Conservation (phyloP, 176 grass and related monocot genomes). For the Alloteropsis semialata region DNA sequence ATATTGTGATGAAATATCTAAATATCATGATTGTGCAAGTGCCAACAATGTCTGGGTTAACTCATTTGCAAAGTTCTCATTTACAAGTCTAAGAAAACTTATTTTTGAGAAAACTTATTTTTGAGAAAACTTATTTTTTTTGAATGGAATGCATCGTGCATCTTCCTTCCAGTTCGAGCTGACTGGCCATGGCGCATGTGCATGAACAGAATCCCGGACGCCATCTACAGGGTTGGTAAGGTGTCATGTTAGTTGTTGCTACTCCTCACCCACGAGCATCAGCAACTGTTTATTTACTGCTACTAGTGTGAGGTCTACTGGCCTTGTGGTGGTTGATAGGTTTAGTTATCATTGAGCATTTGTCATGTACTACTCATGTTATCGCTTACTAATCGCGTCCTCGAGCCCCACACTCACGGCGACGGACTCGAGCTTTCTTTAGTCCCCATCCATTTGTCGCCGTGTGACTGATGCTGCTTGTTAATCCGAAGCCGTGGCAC, state of each 20-base stretch:
- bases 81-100: not conserved
- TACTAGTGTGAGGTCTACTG: not conserved
- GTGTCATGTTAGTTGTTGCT: conserved; percentile 16
- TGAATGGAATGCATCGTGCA: not conserved
- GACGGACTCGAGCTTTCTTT: not conserved
- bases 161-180: not conserved
- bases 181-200: not conserved
- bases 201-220: conserved; percentile 6
- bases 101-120: no score
- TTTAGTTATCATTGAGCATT: conserved; percentile 25
- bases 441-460: not conserved
- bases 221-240: conserved; percentile 22
- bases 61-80: not conserved
- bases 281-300: not conserved
- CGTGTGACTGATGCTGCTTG: not conserved
- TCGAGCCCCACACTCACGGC: conserved; percentile 25
- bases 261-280: not conserved
- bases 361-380: not conserved
- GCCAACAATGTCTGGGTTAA: not conserved
- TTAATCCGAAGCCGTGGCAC: not conserved
- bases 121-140: no score
- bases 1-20: not conserved
- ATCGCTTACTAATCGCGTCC: not conserved
- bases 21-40: not conserved
- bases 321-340: not conserved